Evolutionary conservation across 2,329 filamentous ascomycete genomes (phyloP).

Genomic region (Aspergillus arachidicola): DNA sequence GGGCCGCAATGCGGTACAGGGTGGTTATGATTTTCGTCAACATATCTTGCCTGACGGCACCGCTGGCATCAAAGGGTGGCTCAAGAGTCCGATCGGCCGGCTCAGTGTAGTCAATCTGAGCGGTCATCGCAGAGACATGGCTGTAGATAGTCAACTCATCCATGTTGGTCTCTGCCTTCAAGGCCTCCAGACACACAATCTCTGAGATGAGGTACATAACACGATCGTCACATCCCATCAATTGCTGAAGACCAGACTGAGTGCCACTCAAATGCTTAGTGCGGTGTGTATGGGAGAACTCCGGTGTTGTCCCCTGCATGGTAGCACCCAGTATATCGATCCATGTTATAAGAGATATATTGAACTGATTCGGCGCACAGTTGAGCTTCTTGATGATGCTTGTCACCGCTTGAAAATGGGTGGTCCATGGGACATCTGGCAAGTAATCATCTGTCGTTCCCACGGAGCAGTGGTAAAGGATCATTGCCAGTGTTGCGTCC

Average conservation of each 20-base stretch:
- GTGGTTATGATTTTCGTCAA: too few species aligned
- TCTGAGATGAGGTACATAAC: conserved; percentile 99
- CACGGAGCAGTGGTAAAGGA: conserved; percentile 91
- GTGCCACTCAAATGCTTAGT: conserved; percentile 74
- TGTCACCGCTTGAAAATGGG: conserved; percentile 88
- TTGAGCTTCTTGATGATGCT: conserved; percentile 82
- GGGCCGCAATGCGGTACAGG: too few species aligned
- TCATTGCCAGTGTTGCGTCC: conserved; percentile 88
- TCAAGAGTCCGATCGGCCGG: too few species aligned
- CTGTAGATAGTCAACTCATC: conserved; percentile 82
- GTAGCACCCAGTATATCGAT: conserved; percentile 95
- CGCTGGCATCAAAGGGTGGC: too few species aligned
- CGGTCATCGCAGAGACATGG: conserved; percentile 80
- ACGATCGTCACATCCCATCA: conserved; percentile 96
- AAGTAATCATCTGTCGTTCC: conserved; percentile 80
- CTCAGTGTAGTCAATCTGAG: too few species aligned
- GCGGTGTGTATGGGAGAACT: conserved; percentile 88
- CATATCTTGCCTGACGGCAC: too few species aligned
- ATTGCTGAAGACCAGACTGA: conserved; percentile 75
- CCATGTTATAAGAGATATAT: conserved; percentile 86
- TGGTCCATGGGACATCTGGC: conserved; percentile 93
- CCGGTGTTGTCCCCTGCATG: conserved; percentile 81
- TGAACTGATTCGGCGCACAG: conserved; percentile 73
- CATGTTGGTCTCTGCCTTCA: conserved; percentile 71
- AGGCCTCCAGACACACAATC: conserved; percentile 89